Evolutionary conservation across 2,329 filamentous ascomycete species (phyloP), one percentile per base, ranked within the genome.

Genomic region (Xylaria sp.): DNA sequence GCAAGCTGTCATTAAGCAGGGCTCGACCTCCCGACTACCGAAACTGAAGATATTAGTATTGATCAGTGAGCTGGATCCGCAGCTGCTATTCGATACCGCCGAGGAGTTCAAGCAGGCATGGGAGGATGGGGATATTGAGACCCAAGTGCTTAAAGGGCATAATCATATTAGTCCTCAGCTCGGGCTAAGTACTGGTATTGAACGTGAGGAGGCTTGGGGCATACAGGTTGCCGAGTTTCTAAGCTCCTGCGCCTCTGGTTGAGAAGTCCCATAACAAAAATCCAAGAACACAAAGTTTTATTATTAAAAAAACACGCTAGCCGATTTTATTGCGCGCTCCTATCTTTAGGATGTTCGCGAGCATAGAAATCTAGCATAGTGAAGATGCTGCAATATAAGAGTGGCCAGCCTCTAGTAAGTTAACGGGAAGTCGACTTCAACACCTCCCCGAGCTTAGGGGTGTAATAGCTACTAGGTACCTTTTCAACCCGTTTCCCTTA

Each of bases 111-210:
- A 62, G 57, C 59, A 68, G 27, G 63, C 55, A 44, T 76, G 74
- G 74, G 7, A 47, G 20, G 67, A 42, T 3, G 58, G 31, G 1
- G 69, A 72, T 31, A 65, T 71, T 22, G 68, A 68, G 29, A 63
- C 68, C 7, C 67, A 69, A n/a, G 60, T 73, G 17, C 63, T 77
- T 9, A 55, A 72, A 42, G 74, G 75, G 0, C 75, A 77, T 59
- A 77, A 77, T 39, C 75, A 77, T 44, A 74, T 76, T 20, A 77
- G 75, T 31, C 73, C 75, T 0, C 72, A 72, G 22, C 50, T 76
- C 1, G 66, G 69, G 1, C 59, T 77, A 1, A 59, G 71, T 20
- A 76, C 75, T 2, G 75, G 74, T 0, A 71, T 77, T 33, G 75
- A 76, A 62, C 71, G 66, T 11, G 75, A 77, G 53, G 75, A 77